Percentiles rank a stretch among this genome's conserved stretches.
phyloP scores from a whole-genome alignment of 2,329 filamentous ascomycete genomes.

The Dactylellina leptospora region DNA sequence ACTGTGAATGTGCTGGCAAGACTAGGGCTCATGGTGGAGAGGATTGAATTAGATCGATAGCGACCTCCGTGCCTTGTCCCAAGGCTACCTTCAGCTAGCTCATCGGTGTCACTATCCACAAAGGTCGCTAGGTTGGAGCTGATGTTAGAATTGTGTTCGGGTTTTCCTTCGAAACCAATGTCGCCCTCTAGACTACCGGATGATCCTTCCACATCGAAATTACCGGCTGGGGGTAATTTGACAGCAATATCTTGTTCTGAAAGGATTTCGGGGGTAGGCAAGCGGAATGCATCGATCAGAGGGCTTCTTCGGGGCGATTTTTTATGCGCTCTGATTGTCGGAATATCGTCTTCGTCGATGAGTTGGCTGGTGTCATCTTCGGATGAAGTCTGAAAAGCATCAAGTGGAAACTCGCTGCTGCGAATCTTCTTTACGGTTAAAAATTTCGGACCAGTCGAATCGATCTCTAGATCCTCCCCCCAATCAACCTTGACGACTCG shows the following conservation, averaged over 20 bases:
- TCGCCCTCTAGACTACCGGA: too few relatives aligned
- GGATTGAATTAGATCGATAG: constrained; percentile 67
- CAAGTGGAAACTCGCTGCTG: constrained; percentile 53
- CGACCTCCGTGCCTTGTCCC: constrained; percentile 86
- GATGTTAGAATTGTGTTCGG: constrained; percentile 69
- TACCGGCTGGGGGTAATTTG: constrained; percentile 57
- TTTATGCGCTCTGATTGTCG: constrained; percentile 54
- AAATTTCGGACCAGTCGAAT: constrained; percentile 54
- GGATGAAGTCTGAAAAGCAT: constrained; percentile 52
- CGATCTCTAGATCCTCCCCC: constrained; percentile 72
- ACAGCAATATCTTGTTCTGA: constrained; percentile 41
- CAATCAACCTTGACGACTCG: constrained; percentile 81
- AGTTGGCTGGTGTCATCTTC: constrained; percentile 55
- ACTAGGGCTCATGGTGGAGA: constrained; percentile 89
- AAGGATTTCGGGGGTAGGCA: constrained; percentile 46
- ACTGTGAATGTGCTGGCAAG: constrained; percentile 87
- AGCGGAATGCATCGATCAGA: constrained; percentile 43
- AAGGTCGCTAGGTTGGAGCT: constrained; percentile 70
- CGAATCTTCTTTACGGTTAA: constrained; percentile 67
- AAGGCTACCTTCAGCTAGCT: constrained; percentile 87
- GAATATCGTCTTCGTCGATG: constrained; percentile 55
- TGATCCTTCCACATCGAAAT: constrained; percentile 78
- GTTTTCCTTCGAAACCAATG: constrained; percentile 60
- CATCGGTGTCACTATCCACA: constrained; percentile 77
- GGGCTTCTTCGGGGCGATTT: constrained; percentile 37